A percentile compares a stretch with the other conserved stretches of the same genome.
These are phyloP conservation scores for Oryza glumipatula DNA, from an alignment of 176 grass and related monocot species.

Conservation along the genomic window DNA sequence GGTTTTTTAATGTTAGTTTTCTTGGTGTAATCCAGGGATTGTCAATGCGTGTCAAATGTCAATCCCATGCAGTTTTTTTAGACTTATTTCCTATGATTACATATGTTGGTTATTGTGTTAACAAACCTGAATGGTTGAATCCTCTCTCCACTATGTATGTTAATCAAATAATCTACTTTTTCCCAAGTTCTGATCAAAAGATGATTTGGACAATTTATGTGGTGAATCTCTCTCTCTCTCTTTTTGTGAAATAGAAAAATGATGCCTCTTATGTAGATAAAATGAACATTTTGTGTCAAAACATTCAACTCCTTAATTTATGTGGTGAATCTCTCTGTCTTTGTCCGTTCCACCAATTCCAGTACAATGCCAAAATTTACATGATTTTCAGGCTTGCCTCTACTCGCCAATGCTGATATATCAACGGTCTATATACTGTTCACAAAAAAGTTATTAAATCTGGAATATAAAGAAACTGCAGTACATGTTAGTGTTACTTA, in stretches of 20 bases:
- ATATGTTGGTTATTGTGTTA: background rate
- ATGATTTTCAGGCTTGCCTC: background rate
- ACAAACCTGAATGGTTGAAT: background rate
- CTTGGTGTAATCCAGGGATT: background rate
- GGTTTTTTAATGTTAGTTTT: constrained; percentile 38
- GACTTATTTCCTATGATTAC: background rate
- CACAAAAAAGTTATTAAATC: constrained; percentile 15
- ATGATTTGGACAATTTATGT: constrained; percentile 9
- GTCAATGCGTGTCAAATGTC: background rate
- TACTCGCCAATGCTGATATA: background rate
- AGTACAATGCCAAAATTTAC: constrained; percentile 1
- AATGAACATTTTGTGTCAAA: constrained; percentile 15
- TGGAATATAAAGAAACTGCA: constrained; percentile 10
- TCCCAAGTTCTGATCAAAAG: background rate
- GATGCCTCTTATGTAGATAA: background rate
- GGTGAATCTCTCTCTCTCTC: background rate
- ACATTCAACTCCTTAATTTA: too few relatives aligned
- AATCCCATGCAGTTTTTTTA: background rate
- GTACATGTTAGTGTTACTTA: background rate
- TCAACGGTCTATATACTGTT: background rate
- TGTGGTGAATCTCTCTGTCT: background rate
- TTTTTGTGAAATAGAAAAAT: background rate
- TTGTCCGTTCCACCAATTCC: background rate
- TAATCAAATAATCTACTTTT: constrained; percentile 15
- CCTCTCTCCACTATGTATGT: background rate